These are phyloP conservation scores for Penicillium ucsense DNA, from an alignment of 495 filamentous ascomycete genomes.

Conservation along the genomic window DNA sequence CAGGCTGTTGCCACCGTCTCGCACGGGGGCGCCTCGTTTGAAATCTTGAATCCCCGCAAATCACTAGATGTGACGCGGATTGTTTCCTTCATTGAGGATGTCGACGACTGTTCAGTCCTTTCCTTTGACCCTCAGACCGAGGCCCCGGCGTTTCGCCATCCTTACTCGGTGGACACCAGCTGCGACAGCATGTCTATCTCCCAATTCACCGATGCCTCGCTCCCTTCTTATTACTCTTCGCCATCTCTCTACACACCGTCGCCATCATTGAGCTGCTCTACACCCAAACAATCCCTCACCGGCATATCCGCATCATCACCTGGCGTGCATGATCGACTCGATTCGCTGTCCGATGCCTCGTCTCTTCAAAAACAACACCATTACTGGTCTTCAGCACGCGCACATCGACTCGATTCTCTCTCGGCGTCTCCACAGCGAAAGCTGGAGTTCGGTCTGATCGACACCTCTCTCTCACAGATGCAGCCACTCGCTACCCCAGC, in stretches of 20 bases:
- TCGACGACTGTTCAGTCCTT: slow-evolving; percentile 18
- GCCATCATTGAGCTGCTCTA: slow-evolving; percentile 4
- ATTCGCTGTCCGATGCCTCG: slow-evolving; percentile 18
- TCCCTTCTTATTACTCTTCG: slow-evolving; percentile 18
- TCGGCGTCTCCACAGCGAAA: slow-evolving; percentile 3
- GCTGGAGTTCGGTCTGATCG: slow-evolving; percentile 8
- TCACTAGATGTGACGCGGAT: slow-evolving; percentile 32
- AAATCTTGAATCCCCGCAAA: slow-evolving; percentile 37
- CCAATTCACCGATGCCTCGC: slow-evolving; percentile 20
- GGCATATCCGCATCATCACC: slow-evolving; percentile 16
- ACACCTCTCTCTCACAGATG: slow-evolving; percentile 13
- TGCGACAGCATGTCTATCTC: slow-evolving; percentile 17
- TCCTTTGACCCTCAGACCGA: slow-evolving; percentile 12
- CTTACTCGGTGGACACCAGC: slow-evolving; percentile 12
- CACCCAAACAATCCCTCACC: slow-evolving; percentile 8
- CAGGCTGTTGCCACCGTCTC: slow-evolving; percentile 25
- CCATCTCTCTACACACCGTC: slow-evolving; percentile 13
- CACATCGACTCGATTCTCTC: slow-evolving; percentile 4
- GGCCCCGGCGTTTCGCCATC: slow-evolving; percentile 16
- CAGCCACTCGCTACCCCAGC: slow-evolving; percentile 12
- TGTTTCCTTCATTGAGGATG: slow-evolving; percentile 35
- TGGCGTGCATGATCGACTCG: slow-evolving; percentile 12
- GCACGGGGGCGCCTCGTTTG: slow-evolving; percentile 34
- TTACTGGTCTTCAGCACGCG: slow-evolving; percentile 8
- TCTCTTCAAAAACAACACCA: slow-evolving; percentile 4